Conservation (phyloP, 148 eudicot genomes). For the Oxyria digyna region DNA sequence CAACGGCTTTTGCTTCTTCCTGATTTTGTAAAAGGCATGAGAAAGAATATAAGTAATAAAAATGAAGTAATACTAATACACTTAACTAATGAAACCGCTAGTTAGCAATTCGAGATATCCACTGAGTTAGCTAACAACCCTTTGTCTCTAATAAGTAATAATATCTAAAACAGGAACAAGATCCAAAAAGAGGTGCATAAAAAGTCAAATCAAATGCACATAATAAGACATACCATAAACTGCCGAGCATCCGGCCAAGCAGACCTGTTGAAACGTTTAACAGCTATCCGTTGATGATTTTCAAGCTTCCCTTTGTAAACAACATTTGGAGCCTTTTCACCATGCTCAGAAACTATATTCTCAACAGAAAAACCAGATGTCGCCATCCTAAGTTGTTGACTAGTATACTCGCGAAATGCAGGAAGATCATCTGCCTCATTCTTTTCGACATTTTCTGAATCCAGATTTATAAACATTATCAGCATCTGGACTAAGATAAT, state of each 20-base stretch:
- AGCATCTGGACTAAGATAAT: not conserved
- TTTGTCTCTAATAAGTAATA: no score
- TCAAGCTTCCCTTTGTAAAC: slow-evolving; percentile 12
- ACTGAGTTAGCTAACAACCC: not conserved
- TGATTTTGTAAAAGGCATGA: not conserved
- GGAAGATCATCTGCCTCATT: slow-evolving; percentile 10
- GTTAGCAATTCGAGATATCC: not conserved
- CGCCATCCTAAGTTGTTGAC: slow-evolving; percentile 10
- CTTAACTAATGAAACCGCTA: not conserved
- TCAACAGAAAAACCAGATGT: slow-evolving; percentile 13
- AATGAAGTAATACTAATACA: not conserved
- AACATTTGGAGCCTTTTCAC: slow-evolving; percentile 15
- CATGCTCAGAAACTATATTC: slow-evolving; percentile 15
- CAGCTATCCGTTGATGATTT: slow-evolving; percentile 12
- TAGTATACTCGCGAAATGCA: slow-evolving; percentile 4
- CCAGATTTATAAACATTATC: not conserved
- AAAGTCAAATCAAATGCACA: not conserved
- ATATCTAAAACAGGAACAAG: no score
- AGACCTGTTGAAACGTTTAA: slow-evolving; percentile 14
- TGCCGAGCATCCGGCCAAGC: slow-evolving; percentile 16
- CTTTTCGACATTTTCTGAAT: slow-evolving; percentile 9
- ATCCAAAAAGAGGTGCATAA: no score
- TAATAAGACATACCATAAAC: slow-evolving; percentile 2
- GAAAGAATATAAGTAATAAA: not conserved
- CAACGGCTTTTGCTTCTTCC: slow-evolving; percentile 14